Base-by-base conservation (phyloP, 2,329 filamentous ascomycete genomes). In the Hymenoscyphus fructigenus region DNA sequence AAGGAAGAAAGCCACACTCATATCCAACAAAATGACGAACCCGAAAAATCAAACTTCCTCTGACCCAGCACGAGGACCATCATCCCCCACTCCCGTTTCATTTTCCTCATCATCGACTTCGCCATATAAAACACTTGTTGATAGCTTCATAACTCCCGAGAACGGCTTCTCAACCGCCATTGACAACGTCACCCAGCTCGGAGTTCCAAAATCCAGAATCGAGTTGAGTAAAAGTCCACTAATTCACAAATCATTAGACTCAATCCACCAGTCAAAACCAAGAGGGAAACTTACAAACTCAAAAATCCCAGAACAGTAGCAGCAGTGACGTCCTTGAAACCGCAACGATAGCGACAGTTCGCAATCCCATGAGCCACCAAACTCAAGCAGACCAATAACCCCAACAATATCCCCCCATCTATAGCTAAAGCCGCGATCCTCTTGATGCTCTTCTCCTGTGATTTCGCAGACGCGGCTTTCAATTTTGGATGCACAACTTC, bases 401-500 rank as follows among this genome's bases (percentile, higher is more conserved):
- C 68, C 20, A 70, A 2, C 44, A 69, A 60, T 5, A 70, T 65
- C 3, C 61, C 56, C 20, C 62, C 67, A 62, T 70, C 68, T n/a
- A 68, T 36, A 0, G 28, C 36, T 12, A 44, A 47, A 17, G 57
- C 65, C 14, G 60, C 60, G 20, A 41, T 47, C 55, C 34, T 69
- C 61, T 67, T 66, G 6, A 68, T 67, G 60, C 61, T 65, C 23
- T 53, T 65, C 59, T 66, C 67, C 55, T 67, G 60, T 20, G 65
- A 65, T 32, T 55, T 65, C 23, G 64, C 63, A 36, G 57, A 62
- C 14, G 61, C 65, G 17, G 12, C 57, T 57, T 66, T 65, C 41
- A 68, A 65, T 32, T 38, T 60, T 5, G 61, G 63, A 69, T 70
- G 67, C 60, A 68, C 65, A n/a, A 69, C 62, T 62, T 71, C 68